Evolutionary conservation across 2,329 filamentous ascomycete genomes (phyloP), one percentile per base, ranked within the genome.

Genomic region (Acephala macrosclerotiorum): DNA sequence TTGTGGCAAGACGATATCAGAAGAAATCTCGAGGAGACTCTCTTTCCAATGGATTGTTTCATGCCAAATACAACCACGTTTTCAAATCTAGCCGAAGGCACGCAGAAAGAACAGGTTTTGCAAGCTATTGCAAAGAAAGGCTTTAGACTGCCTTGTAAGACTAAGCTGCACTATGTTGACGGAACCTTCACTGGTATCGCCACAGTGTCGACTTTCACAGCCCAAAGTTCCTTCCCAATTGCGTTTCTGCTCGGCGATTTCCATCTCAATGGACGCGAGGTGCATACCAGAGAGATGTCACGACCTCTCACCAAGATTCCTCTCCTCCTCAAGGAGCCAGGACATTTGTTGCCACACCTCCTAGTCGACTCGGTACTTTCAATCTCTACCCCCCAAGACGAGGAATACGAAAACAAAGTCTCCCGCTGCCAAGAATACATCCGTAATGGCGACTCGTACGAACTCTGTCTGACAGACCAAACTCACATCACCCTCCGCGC

Each of bases 391-490:
- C 71, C 70, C 0, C 42, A 60, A 12, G 45, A 62, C 25, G 53
- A 68, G 9, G 62, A 60, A 18, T 80, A 80, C 63, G 75, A 78
- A 66, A 60, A 68, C 18, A 77, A 78, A 66, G 78, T 80, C 22
- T 68, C 62, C 18, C 40, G 45, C 3, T 79, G 77, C 56, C 78
- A 80, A 70, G 67, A 70, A 2, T 75, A 74, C 59, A 78, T 80
- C 25, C 71, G 76, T 8, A 66, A 68, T n/a, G 79, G 79, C 0
- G 75, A 80, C 42, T 80, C 79, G 20, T 80, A 80, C 62, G 79
- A 80, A 63, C 69, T 80, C 6, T 80, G 79, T 60, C 70, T 80
- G 7, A 80, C 79, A 6, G 75, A 74, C 25, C 74, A 77, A 66
- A 77, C 75, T 0, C 66, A 55, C 12, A 55, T 77, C 25, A 68